These are phyloP conservation scores for Astrocystis sublimbata DNA, from an alignment of 495 filamentous ascomycete genomes.

Conservation along the genomic window DNA sequence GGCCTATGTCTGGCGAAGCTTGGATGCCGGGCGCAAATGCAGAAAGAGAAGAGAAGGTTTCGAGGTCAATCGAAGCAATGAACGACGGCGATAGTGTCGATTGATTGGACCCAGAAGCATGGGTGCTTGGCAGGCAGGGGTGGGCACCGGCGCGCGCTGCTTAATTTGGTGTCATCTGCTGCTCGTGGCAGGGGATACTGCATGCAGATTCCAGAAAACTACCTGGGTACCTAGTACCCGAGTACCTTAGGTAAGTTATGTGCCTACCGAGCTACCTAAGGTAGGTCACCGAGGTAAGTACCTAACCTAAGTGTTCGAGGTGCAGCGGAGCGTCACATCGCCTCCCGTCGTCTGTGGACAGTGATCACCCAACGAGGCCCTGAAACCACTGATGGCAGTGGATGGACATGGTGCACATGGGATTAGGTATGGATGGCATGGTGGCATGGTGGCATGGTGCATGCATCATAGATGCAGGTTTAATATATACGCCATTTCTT, in stretches of 20 bases:
- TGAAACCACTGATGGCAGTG: background rate
- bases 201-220: no score
- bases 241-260: background rate
- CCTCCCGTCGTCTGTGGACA: no score
- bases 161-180: conserved; percentile 2
- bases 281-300: background rate
- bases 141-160: background rate
- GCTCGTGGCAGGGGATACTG: background rate
- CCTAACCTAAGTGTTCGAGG: background rate
- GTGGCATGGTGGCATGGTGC: no score
- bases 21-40: background rate
- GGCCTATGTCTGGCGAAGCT: background rate
- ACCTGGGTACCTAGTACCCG: background rate
- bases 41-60: background rate
- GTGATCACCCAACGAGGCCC: conserved; percentile 4
- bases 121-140: background rate
- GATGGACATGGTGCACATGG: conserved; percentile 7
- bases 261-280: no score
- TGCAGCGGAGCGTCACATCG: conserved; percentile 9
- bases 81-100: background rate
- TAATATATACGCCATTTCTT: no score
- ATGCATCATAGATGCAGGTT: no score
- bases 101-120: background rate
- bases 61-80: background rate
- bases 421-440: background rate